Conservation (phyloP, 495 filamentous ascomycete genomes). For the Neurospora intermedia region DNA sequence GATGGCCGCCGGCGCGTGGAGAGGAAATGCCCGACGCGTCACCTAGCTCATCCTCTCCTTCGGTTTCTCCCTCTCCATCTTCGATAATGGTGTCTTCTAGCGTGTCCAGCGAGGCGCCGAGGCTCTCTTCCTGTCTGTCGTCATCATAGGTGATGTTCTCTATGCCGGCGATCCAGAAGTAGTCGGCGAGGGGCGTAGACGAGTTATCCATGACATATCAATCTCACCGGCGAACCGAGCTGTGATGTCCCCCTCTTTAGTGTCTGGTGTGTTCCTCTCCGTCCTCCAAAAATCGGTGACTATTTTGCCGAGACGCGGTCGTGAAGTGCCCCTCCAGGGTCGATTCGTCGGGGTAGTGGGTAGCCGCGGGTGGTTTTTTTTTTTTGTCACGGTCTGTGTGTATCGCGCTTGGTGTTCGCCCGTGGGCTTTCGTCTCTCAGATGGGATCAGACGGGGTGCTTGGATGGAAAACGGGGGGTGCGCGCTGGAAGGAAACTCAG, state of each 20-base stretch:
- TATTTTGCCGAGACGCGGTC: background rate
- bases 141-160: constrained; percentile 59
- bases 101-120: constrained; percentile 13
- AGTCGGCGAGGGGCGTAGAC: constrained; percentile 83
- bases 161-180: constrained; percentile 97
- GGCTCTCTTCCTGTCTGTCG: constrained; percentile 4
- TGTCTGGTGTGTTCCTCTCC: constrained; percentile 4
- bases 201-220: constrained; percentile 48
- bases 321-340: background rate
- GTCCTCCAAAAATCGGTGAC: background rate
- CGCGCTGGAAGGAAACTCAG: background rate
- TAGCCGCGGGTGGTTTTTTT: background rate
- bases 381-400: background rate
- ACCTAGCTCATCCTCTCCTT: constrained; percentile 30
- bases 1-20: constrained; percentile 34
- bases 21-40: constrained; percentile 28
- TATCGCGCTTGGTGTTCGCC: background rate
- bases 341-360: background rate
- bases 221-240: constrained; percentile 3
- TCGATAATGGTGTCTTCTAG: constrained; percentile 75
- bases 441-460: background rate
- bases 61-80: constrained; percentile 47
- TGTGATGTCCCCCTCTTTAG: constrained; percentile 5
- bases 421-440: background rate
- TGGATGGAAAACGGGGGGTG: background rate